Evolutionary conservation across 768 basidiomycete species (phyloP).

Genomic region (Trametes gibbosa): DNA sequence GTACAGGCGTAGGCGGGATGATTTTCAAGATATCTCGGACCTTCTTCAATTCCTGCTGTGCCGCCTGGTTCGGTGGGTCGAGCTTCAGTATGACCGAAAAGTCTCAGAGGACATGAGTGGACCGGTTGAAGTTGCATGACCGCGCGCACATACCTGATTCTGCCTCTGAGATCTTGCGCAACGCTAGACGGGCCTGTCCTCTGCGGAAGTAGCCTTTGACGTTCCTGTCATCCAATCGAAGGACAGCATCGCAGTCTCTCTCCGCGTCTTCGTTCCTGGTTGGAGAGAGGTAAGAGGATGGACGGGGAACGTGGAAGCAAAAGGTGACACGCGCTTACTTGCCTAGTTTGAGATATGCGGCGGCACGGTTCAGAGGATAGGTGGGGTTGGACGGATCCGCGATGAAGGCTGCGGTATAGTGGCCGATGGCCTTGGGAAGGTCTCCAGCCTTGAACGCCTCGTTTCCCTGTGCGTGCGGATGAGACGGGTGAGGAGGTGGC

Average conservation of each 20-base stretch:
- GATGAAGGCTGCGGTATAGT: constrained; percentile 80
- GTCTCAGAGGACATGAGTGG: not conserved
- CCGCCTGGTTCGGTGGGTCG: constrained; percentile 63
- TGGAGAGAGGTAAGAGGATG: constrained; percentile 26
- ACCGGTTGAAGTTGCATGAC: not conserved
- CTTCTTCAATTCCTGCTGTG: constrained; percentile 60
- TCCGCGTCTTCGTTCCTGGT: constrained; percentile 70
- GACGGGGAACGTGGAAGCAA: not conserved
- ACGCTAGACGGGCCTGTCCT: constrained; percentile 63
- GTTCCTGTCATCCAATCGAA: constrained; percentile 55
- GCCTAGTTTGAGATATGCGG: constrained; percentile 90
- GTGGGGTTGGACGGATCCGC: constrained; percentile 71
- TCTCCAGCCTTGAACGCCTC: constrained; percentile 79
- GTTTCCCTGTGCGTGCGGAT: constrained; percentile 63
- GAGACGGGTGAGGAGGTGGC: not conserved
- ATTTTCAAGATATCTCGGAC: constrained; percentile 40
- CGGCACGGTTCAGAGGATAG: constrained; percentile 83
- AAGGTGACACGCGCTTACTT: constrained; percentile 62
- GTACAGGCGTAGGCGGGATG: constrained; percentile 33
- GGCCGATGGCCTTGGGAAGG: constrained; percentile 76
- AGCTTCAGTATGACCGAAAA: constrained; percentile 52
- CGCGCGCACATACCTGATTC: constrained; percentile 48
- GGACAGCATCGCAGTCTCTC: constrained; percentile 69
- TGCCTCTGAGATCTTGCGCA: constrained; percentile 57
- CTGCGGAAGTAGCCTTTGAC: constrained; percentile 81